Base-by-base conservation (phyloP, 371 early-diverging fungal species). In the Circinella umbellata region DNA sequence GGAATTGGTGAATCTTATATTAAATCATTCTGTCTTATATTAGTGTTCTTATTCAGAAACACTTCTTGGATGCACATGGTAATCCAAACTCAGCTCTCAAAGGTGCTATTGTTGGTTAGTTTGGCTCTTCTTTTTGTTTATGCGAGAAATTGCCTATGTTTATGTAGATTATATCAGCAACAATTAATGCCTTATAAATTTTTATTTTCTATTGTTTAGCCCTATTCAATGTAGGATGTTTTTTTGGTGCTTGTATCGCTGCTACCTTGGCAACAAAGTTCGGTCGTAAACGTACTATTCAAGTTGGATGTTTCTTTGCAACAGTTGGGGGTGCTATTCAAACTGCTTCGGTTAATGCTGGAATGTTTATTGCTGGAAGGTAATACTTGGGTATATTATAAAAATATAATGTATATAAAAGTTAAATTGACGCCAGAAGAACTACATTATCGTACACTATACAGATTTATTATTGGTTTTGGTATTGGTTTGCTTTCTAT, bases 401-500 rank as follows among this genome's bases (percentile, higher is more conserved):
- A 27, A 2, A 1, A 27, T 27, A 27, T 27, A 27, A 27, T 27
- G 2, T 2, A 27, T 27, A 27, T 27, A 27, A 27, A 27, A 27
- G 27, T 27, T 27, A 27, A 27, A 27, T 27, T 27, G 27, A 27
- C 27, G 2, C 27, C 27, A 27, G 27, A 27, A 27, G 27, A 27
- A 27, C 5, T 53, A 18, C 1, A 6, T 53, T 53, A 6, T 57
- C 1, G 7, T 57, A n/a, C 6, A 27, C 7, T 8, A 59, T 39
- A 42, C 14, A 67, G 84, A 63, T 75, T 83, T 38, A 64, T 83
- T 61, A 70, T 77, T 61, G 84, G 86, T 63, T 63, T 80, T 42
- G 86, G 86, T 34, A 83, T 82, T 49, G 79, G 74, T 39, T 66
- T 79, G 61, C 75, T 75, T 63, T 75, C 81, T 11, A 76, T 80